These are phyloP conservation scores for Pythium rishiriense DNA, from an alignment of 352 stramenopile genomes.

Conservation along the genomic window DNA sequence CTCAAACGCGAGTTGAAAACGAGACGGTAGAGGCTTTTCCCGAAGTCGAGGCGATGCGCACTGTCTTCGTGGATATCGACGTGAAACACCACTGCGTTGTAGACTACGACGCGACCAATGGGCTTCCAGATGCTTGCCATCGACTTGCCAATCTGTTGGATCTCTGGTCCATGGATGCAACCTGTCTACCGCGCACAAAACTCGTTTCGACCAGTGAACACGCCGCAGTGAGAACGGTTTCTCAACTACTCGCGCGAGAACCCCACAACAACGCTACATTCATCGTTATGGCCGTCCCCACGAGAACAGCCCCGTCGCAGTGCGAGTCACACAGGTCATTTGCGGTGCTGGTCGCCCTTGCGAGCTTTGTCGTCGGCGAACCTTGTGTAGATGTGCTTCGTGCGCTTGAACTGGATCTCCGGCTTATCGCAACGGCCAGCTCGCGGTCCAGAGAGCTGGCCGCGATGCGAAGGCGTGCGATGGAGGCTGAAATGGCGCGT, in stretches of 20 bases:
- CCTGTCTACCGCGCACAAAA: too few relatives aligned
- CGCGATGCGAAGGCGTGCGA: not conserved
- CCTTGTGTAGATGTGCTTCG: not conserved
- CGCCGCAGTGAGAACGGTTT: too few relatives aligned
- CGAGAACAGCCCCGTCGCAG: too few relatives aligned
- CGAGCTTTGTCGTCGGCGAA: not conserved
- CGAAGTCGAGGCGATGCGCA: not conserved
- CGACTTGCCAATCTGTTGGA: not conserved
- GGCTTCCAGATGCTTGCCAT: not conserved
- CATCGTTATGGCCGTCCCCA: not conserved
- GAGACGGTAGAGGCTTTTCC: not conserved
- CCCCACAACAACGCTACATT: too few relatives aligned
- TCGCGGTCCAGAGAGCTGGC: not conserved
- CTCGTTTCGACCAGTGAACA: too few relatives aligned
- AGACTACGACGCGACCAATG: not conserved
- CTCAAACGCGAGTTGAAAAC: not conserved
- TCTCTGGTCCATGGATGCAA: constrained; percentile 8
- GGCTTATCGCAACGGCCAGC: not conserved
- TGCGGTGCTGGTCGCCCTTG: not conserved
- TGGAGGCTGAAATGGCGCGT: constrained; percentile 6
- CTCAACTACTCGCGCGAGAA: too few relatives aligned
- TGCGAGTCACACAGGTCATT: not conserved
- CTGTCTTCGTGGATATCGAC: not conserved
- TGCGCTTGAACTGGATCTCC: constrained; percentile 8
- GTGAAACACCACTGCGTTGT: not conserved